A percentile compares a stretch with the other conserved stretches of the same genome.
Conservation (phyloP, 148 eudicot species). For the Diospyros lotus region DNA sequence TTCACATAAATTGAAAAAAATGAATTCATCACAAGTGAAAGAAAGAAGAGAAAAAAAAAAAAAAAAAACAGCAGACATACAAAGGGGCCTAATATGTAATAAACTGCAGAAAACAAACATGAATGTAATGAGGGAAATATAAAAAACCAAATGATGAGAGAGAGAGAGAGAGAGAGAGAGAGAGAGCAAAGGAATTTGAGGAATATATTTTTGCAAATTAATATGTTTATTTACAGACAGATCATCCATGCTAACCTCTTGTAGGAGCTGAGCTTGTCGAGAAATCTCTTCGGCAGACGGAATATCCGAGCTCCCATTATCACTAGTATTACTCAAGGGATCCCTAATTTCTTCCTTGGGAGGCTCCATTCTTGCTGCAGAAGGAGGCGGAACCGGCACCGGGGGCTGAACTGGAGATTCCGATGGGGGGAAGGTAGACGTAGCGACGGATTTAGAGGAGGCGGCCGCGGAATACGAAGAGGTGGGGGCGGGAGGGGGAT, state of each 20-base stretch:
- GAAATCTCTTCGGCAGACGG: slow-evolving; percentile 55
- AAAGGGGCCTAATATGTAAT: not conserved
- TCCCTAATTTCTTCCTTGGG: slow-evolving; percentile 33
- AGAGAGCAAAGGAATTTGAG: too few relatives aligned
- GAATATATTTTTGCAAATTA: not conserved
- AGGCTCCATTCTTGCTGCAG: slow-evolving; percentile 29
- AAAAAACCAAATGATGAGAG: not conserved
- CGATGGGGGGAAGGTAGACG: not conserved
- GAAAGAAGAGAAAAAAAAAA: too few relatives aligned
- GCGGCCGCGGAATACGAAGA: slow-evolving; percentile 14
- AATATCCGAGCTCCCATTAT: slow-evolving; percentile 30
- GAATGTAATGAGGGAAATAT: not conserved
- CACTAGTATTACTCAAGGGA: slow-evolving; percentile 29
- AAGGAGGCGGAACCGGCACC: slow-evolving; percentile 28
- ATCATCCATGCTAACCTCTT: slow-evolving; percentile 49
- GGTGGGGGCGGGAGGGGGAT: slow-evolving; percentile 19
- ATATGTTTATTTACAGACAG: not conserved
- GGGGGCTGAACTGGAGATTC: slow-evolving; percentile 17
- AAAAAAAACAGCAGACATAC: not conserved
- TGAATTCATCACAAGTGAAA: not conserved
- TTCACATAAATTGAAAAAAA: not conserved
- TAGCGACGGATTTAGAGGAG: slow-evolving; percentile 4
- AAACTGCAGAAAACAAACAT: not conserved
- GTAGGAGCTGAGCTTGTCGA: slow-evolving; percentile 73
- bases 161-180: not conserved